Evolutionary conservation across 345 rosid species (phyloP), one percentile per base, ranked within the genome.

Genomic region (Streptanthus diversifolius): DNA sequence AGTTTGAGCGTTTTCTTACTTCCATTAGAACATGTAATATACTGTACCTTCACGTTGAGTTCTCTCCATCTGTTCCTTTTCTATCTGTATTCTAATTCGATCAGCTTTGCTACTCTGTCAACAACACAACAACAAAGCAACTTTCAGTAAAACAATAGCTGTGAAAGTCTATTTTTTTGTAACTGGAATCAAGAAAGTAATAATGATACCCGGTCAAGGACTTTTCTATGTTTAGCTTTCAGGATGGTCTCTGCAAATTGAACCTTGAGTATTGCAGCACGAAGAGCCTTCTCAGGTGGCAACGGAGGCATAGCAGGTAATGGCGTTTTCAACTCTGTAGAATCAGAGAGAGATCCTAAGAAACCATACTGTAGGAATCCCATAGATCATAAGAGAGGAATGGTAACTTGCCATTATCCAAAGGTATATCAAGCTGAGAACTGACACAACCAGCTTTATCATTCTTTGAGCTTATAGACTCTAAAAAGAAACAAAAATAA

Each of bases 211-310:
- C 87, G 79, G 66, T 81, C 85, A 44, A 82, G 86, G 21, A 82
- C 79, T 32, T 88, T 84, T 87, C 77, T 86, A 64, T 84, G 88
- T 61, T 84, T 81, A 8, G 96, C 92, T 85, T 81, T 89, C 53
- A 85, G 49, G 37, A 93, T 90, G 25, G 91, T 85, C 39, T 73
- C 87, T 14, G 96, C 98, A 73, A 89, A 93, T 33, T 95, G 92
- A 19, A 67, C 80, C 78, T 82, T 93, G 22, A 93, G 67, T 41
- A 82, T 84, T 45, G 92, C 98, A 79, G 90, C 96, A 32, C 97
- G 93, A 10, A 90, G 85, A 68, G 91, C 96, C 76, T 84, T 93
- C 49, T 81, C 72, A 4, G 98, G 90, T 19, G 97, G 88, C 71
- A 90, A 62, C 48, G 76, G 90, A 8, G 69, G 92, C 36, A 77